phyloP scores from a whole-genome alignment of 495 filamentous ascomycete species.

The Aspergillus ostianus region DNA sequence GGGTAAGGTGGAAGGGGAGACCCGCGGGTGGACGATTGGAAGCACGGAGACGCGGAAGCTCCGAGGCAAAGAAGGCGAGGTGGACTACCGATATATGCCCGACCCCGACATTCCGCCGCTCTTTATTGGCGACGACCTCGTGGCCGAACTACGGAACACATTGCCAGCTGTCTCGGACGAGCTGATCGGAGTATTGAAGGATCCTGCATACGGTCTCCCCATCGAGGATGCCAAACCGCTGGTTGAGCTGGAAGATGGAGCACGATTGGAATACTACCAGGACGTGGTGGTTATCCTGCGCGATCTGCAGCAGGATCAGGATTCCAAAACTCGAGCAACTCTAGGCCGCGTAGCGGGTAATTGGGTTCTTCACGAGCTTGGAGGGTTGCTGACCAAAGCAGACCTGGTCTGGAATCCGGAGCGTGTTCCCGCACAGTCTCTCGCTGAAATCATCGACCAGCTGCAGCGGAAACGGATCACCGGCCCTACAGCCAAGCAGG shows the following conservation, averaged over 20 bases:
- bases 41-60: conserved; percentile 72
- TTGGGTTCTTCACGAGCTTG: conserved; percentile 87
- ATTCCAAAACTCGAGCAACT: conserved; percentile 23
- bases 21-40: conserved; percentile 84
- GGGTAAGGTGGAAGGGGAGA: conserved; percentile 80
- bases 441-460: conserved; percentile 66
- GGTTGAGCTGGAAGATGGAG: conserved; percentile 73
- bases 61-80: conserved; percentile 92
- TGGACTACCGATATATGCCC: conserved; percentile 98
- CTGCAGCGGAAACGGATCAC: conserved; percentile 69
- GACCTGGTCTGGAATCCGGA: conserved; percentile 52
- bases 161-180: conserved; percentile 71
- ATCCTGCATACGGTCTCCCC: conserved; percentile 58
- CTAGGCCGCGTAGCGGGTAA: conserved; percentile 51
- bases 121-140: conserved; percentile 66
- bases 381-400: conserved; percentile 62
- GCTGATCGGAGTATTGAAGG: conserved; percentile 57
- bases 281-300: conserved; percentile 61
- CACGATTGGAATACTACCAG: conserved; percentile 79
- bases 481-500: conserved; percentile 68
- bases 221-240: conserved; percentile 87
- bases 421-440: conserved; percentile 54
- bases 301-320: conserved; percentile 34
- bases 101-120: conserved; percentile 88
- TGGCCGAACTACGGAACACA: conserved; percentile 55